These are phyloP conservation scores for Apiotrichum gracile DNA, from an alignment of 1,284 basidiomycete species.

Conservation along the genomic window DNA sequence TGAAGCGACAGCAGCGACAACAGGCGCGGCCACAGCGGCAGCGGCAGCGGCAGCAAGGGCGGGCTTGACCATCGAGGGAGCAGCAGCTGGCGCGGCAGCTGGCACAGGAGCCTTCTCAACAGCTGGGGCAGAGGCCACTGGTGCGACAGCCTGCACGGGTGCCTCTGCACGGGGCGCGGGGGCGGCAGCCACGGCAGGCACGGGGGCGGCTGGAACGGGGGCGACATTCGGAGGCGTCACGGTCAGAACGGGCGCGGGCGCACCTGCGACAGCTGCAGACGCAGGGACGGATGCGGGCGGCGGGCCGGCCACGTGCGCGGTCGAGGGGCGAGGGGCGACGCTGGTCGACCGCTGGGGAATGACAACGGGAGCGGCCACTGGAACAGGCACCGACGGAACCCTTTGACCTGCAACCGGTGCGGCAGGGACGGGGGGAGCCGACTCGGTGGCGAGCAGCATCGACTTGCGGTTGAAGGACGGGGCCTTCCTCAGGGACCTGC, in stretches of 20 bases:
- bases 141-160: no score
- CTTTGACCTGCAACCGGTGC: not conserved
- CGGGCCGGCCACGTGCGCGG: not conserved
- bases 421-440: not conserved
- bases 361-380: not conserved
- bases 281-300: no score
- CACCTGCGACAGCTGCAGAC: no score
- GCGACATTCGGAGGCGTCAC: not conserved
- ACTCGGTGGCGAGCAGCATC: not conserved
- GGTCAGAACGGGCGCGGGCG: no score
- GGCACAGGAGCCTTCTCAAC: not conserved
- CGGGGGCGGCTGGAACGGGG: not conserved
- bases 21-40: not conserved
- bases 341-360: not conserved
- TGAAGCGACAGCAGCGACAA: not conserved
- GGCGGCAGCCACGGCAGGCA: no score
- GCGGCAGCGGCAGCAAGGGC: not conserved
- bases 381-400: no score
- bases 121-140: no score
- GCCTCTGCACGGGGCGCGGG: no score
- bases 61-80: not conserved
- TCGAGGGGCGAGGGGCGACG: not conserved
- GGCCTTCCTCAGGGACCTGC: slow-evolving; percentile 1
- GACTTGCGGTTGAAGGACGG: slow-evolving; percentile 1
- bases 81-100: not conserved